Evolutionary conservation across 1,139 yeast species (phyloP).

Genomic region (Debaryomyces singareniensis): DNA sequence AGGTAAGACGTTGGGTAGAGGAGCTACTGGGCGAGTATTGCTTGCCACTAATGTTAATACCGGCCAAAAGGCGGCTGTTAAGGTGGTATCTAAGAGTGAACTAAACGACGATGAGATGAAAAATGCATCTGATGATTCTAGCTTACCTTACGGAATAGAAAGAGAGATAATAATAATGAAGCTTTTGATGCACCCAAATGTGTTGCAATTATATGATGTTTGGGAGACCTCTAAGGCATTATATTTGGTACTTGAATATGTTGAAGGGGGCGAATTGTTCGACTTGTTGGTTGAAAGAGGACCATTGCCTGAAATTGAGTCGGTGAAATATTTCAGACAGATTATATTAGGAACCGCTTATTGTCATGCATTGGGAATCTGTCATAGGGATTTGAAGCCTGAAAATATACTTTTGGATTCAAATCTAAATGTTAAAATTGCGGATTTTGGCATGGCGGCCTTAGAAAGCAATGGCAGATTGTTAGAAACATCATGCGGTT

Average conservation of each 20-base stretch:
- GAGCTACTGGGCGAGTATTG: slow-evolving; percentile 76
- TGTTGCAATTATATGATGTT: slow-evolving; percentile 69
- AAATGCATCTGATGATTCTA: slow-evolving; percentile 37
- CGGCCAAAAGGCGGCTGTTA: slow-evolving; percentile 76
- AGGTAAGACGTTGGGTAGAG: slow-evolving; percentile 75
- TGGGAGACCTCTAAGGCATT: slow-evolving; percentile 79
- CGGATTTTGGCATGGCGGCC: slow-evolving; percentile 89
- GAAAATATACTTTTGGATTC: slow-evolving; percentile 68
- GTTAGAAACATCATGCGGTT: slow-evolving; percentile 76
- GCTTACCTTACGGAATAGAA: slow-evolving; percentile 75
- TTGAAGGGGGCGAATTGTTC: slow-evolving; percentile 78
- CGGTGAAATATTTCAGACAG: slow-evolving; percentile 69
- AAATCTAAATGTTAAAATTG: slow-evolving; percentile 63
- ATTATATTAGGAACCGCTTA: slow-evolving; percentile 74
- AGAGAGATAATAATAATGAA: slow-evolving; percentile 82
- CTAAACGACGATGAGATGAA: slow-evolving; percentile 32
- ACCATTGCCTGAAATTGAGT: slow-evolving; percentile 69
- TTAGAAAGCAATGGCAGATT: slow-evolving; percentile 65
- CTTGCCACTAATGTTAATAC: slow-evolving; percentile 63
- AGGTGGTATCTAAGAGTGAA: slow-evolving; percentile 66
- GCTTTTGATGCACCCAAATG: slow-evolving; percentile 68
- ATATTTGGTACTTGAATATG: slow-evolving; percentile 70
- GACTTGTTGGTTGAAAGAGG: slow-evolving; percentile 75
- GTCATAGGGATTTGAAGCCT: slow-evolving; percentile 79
- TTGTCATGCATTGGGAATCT: slow-evolving; percentile 74